These are phyloP conservation scores for Aciculosporium take DNA, from an alignment of 2,329 filamentous ascomycete genomes.

Conservation along the genomic window DNA sequence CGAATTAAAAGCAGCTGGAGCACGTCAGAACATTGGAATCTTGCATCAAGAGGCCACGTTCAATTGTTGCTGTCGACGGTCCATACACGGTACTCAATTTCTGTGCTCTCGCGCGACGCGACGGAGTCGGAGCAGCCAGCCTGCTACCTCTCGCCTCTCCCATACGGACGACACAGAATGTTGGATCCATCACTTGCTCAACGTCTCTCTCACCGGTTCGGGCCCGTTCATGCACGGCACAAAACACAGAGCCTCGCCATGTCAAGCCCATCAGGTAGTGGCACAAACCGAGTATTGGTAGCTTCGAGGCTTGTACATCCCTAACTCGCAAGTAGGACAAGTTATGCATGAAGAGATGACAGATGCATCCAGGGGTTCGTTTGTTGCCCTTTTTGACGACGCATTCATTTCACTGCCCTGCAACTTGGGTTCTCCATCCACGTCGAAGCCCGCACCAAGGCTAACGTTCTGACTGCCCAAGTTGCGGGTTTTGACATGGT, in stretches of 20 bases:
- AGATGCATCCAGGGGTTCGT: background rate
- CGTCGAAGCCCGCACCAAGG: background rate
- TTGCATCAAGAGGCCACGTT: background rate
- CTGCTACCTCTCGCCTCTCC: background rate
- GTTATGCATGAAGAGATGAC: background rate
- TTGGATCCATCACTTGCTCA: background rate
- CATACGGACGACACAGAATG: background rate
- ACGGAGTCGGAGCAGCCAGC: background rate
- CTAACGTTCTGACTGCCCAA: too few relatives aligned
- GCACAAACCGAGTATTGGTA: background rate
- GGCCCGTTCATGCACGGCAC: background rate
- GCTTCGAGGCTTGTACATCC: slow-evolving; percentile 1
- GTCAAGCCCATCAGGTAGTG: background rate
- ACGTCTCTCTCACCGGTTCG: slow-evolving; percentile 1
- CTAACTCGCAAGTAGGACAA: background rate
- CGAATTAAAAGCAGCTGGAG: background rate
- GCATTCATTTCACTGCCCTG: background rate
- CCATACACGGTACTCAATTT: background rate
- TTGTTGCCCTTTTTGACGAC: background rate
- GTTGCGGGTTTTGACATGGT: too few relatives aligned
- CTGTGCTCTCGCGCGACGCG: too few relatives aligned
- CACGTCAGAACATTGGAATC: background rate
- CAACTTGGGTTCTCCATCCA: background rate
- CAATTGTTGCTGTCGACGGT: background rate
- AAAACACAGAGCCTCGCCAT: background rate